Evolutionary conservation across 805 yeast species (phyloP).

Genomic region (Sugiyamaella valdiviana): DNA sequence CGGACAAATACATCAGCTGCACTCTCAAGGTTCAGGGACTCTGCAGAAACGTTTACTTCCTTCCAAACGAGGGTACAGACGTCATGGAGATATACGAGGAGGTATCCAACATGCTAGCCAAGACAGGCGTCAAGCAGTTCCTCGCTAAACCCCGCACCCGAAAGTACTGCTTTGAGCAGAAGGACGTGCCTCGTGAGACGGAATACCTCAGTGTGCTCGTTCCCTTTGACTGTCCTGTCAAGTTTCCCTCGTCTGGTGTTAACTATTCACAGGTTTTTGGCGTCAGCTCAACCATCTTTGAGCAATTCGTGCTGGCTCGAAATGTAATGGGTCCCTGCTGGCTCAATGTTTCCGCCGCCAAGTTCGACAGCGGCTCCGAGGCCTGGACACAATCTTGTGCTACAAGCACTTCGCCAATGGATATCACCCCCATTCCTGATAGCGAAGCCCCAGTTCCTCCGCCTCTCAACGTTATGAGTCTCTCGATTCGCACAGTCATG

Average conservation of each 20-base stretch:
- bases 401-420: conserved; percentile 38
- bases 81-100: conserved; percentile 73
- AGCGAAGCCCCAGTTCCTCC: conserved; percentile 44
- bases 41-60: conserved; percentile 63
- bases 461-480: conserved; percentile 62
- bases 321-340: conserved; percentile 97
- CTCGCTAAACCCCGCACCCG: conserved; percentile 64
- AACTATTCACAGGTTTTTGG: conserved; percentile 81
- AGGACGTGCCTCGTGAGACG: conserved; percentile 69
- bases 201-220: conserved; percentile 73
- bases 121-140: conserved; percentile 50
- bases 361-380: conserved; percentile 45
- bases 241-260: conserved; percentile 49
- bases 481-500: conserved; percentile 76
- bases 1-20: conserved; percentile 54
- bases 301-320: conserved; percentile 74
- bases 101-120: conserved; percentile 57
- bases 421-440: conserved; percentile 43
- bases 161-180: conserved; percentile 85
- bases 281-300: conserved; percentile 64
- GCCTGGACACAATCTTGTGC: conserved; percentile 80
- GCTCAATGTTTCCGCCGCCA: conserved; percentile 66
- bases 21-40: conserved; percentile 70
- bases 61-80: conserved; percentile 48
- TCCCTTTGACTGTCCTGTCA: conserved; percentile 60